phyloP scores from a whole-genome alignment of 441 rosid genomes.

The Isatis lusitanica region DNA sequence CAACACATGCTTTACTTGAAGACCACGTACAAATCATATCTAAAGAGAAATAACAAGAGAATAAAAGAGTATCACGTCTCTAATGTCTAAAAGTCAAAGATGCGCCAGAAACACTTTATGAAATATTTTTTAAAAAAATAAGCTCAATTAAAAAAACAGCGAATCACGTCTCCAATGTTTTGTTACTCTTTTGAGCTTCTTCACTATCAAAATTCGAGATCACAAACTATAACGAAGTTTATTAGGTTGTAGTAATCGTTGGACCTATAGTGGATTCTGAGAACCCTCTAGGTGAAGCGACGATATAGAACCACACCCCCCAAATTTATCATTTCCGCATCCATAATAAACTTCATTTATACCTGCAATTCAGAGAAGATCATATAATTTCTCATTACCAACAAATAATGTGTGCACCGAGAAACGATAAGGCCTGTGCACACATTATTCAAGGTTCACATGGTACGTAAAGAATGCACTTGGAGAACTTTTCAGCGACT shows the following conservation, averaged over 20 bases:
- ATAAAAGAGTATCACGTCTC: slow-evolving; percentile 20
- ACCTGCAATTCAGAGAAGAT: slow-evolving; percentile 37
- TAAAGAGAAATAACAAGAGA: not conserved
- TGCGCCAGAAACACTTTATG: not conserved
- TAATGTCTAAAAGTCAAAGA: not conserved
- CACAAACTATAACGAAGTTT: not conserved
- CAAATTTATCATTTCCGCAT: slow-evolving; percentile 83
- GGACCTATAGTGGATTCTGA: slow-evolving; percentile 9
- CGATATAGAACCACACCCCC: slow-evolving; percentile 83
- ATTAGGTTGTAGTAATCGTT: not conserved
- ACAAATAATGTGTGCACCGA: slow-evolving; percentile 39
- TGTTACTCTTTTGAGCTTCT: slow-evolving; percentile 38
- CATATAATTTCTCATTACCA: not conserved
- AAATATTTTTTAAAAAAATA: too few species aligned
- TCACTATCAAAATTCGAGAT: slow-evolving; percentile 29
- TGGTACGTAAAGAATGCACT: slow-evolving; percentile 71
- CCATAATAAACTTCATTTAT: slow-evolving; percentile 76
- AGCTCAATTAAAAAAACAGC: too few species aligned
- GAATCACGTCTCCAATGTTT: not conserved
- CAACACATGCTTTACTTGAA: slow-evolving; percentile 10
- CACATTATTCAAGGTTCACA: slow-evolving; percentile 99
- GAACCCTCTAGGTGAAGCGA: slow-evolving; percentile 54
- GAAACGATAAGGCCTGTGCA: slow-evolving; percentile 77
- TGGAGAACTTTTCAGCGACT: slow-evolving; percentile 65
- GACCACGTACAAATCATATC: slow-evolving; percentile 16